A percentile compares a stretch with the other conserved stretches of the same genome.
Evolutionary conservation across 75 land plant genomes (phyloP).

Genomic region (Ceratopteris richardii): DNA sequence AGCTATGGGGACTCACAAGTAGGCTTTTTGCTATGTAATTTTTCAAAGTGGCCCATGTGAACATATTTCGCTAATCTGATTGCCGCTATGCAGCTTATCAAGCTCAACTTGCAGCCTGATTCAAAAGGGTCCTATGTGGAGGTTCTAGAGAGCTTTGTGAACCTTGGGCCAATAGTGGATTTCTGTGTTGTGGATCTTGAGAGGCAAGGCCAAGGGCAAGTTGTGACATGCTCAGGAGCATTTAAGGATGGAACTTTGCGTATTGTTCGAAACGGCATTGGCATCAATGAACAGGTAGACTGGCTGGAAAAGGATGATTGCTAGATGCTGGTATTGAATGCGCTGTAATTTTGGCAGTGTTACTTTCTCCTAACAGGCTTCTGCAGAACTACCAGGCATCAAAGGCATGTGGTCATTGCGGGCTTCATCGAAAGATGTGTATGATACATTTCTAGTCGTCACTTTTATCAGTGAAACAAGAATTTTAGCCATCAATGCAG

Average conservation of each 20-base stretch:
- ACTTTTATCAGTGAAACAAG: constrained; percentile 98
- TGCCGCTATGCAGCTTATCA: constrained; percentile 74
- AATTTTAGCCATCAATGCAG: constrained; percentile 91
- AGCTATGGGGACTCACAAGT: constrained; percentile 99
- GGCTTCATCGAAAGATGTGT: constrained; percentile 74
- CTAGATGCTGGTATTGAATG: neutral
- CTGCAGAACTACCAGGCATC: constrained; percentile 96
- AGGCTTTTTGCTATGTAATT: neutral
- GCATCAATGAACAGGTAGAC: constrained; percentile 98
- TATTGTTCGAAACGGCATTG: constrained; percentile 96
- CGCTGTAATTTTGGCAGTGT: neutral
- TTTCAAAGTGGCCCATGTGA: neutral
- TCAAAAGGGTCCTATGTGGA: constrained; percentile 86
- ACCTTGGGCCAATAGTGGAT: constrained; percentile 96
- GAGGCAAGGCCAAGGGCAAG: constrained; percentile 99
- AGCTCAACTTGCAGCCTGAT: constrained; percentile 82
- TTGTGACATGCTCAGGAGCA: constrained; percentile 99
- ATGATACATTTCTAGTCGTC: constrained; percentile 94
- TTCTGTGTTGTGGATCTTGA: constrained; percentile 99
- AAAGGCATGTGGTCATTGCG: constrained; percentile 99
- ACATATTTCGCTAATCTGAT: neutral
- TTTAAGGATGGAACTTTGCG: constrained; percentile 99
- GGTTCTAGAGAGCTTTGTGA: constrained; percentile 92
- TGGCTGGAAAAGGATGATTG: constrained; percentile 6
- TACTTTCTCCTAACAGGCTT: constrained; percentile 51